These are phyloP conservation scores for Williopsis jadinii DNA, from an alignment of 1,139 yeast species.

Conservation along the genomic window DNA sequence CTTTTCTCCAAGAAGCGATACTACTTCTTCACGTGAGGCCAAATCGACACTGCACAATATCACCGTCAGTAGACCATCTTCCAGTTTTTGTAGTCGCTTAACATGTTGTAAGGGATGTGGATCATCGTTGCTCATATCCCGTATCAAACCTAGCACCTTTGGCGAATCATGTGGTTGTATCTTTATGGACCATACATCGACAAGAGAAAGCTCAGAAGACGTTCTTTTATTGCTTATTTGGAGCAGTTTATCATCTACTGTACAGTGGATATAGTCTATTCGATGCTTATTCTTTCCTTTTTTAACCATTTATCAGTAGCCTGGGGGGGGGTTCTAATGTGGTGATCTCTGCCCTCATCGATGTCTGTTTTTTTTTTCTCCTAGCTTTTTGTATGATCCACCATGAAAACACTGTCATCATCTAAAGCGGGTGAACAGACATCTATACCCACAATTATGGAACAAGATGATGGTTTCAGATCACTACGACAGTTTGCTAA, in stretches of 20 bases:
- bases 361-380: too few relatives aligned
- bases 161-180: conserved; percentile 38
- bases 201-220: conserved; percentile 29
- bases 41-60: conserved; percentile 27
- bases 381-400: too few relatives aligned
- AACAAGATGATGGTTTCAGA: too few relatives aligned
- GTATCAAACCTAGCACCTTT: conserved; percentile 9
- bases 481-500: too few relatives aligned
- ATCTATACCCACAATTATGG: too few relatives aligned
- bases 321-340: too few relatives aligned
- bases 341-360: too few relatives aligned
- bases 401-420: too few relatives aligned
- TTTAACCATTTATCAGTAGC: conserved; percentile 25
- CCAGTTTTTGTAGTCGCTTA: conserved; percentile 32
- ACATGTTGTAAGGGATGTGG: conserved; percentile 35
- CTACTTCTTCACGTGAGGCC: conserved; percentile 15
- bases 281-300: conserved; percentile 25
- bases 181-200: conserved; percentile 50
- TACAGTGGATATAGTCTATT: conserved; percentile 43
- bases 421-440: too few relatives aligned
- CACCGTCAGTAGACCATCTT: conserved; percentile 23
- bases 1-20: conserved; percentile 13
- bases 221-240: conserved; percentile 35
- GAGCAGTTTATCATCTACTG: conserved; percentile 40
- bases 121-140: conserved; percentile 24